Evolutionary conservation across 2,329 filamentous ascomycete species (phyloP), one percentile per base, ranked within the genome.

Genomic region (Calonectria montana): DNA sequence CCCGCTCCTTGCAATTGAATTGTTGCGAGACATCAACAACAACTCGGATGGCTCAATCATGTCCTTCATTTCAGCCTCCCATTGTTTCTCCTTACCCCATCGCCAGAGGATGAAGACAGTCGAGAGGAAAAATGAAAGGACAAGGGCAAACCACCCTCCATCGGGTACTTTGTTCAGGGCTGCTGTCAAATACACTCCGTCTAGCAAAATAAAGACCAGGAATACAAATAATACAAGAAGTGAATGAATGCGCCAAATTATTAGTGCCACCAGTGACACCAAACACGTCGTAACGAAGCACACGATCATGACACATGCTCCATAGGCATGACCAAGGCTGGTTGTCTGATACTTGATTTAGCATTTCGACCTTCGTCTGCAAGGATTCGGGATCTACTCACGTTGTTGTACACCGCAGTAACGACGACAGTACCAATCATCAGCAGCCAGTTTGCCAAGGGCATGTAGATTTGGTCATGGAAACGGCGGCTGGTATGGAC

Each of bases 261-360:
- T 86, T 2, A 95, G 86, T 0, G 93, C 91, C 1, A 93, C 92
- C 1, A 96, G 84, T 0, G 92, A 89, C 1, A 94, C 91, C 88
- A 96, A 91, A 81, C 89, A 92, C 0, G 93, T 95, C 67, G 92
- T 93, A 78, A 96, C 91, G 80, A 95, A 94, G 0, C 93, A 94
- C 50, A 95, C 94, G 61, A 94, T 90, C 76, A 95, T 94, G 79
- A 96, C 94, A 75, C 94, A 96, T 9, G 94, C 91, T 45, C 94
- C 93, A 76, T 95, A 95, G 0, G 93, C 93, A 77, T 94, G 91
- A 27, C 93, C 93, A 0, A 95, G 87, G 67, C 87, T 87, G 0
- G 91, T 93, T 0, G 92, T 93, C 87, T 81, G 53, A 37, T 21
- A 27, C 27, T 15, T 13, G 23, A 10, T 90, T 71, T 70, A 59